A percentile compares a stretch with the other conserved stretches of the same genome.
Evolutionary conservation across 371 early-diverging fungal genomes (phyloP).

Genomic region (Mucor lusitanicus): DNA sequence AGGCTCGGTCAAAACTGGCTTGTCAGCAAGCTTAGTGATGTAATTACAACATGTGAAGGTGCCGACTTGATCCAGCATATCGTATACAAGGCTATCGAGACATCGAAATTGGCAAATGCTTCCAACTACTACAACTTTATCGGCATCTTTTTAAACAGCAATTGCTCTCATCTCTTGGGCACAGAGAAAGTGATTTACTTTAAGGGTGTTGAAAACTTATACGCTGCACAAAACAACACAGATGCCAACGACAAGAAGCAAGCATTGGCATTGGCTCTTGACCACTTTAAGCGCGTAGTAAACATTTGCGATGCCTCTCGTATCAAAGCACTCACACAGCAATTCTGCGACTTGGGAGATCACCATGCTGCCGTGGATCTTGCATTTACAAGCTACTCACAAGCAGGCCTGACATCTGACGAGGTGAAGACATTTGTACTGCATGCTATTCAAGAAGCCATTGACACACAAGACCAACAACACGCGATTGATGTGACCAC

Average conservation of each 20-base stretch:
- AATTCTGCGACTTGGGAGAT: background rate
- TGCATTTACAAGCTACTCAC: slow-evolving; percentile 3
- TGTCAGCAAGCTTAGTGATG: slow-evolving; percentile 3
- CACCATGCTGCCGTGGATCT: slow-evolving; percentile 6
- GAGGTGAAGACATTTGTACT: background rate
- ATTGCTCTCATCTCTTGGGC: slow-evolving; percentile 10
- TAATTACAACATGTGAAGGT: slow-evolving; percentile 19
- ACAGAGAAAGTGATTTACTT: slow-evolving; percentile 3
- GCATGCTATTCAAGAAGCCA: background rate
- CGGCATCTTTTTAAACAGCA: slow-evolving; percentile 1
- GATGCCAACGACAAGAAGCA: background rate
- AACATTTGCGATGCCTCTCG: background rate
- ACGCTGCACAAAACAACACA: background rate
- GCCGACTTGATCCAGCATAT: background rate
- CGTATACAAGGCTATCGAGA: slow-evolving; percentile 4
- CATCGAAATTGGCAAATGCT: background rate
- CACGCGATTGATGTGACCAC: background rate
- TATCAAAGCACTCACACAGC: background rate
- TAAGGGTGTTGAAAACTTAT: slow-evolving; percentile 17
- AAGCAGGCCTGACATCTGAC: background rate
- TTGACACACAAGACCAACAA: background rate
- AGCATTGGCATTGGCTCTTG: slow-evolving; percentile 2
- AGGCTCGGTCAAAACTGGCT: background rate
- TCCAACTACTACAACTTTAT: background rate
- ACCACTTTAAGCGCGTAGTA: background rate